These are phyloP conservation scores for Clonostachys chloroleuca DNA, from an alignment of 2,329 filamentous ascomycete species.

Conservation along the genomic window DNA sequence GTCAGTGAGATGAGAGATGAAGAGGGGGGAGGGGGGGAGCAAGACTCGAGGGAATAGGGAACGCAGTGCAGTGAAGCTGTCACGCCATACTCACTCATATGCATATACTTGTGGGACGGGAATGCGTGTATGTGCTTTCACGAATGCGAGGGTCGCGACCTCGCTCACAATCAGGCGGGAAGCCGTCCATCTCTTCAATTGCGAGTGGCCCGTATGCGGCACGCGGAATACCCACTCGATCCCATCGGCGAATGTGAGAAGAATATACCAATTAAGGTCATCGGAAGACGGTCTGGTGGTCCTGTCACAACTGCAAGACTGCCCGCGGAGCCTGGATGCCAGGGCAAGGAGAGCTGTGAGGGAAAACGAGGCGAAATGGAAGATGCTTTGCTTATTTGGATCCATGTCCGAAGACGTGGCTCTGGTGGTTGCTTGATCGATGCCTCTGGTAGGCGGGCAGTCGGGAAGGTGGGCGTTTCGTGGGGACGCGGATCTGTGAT, in stretches of 20 bases:
- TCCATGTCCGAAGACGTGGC: too few species aligned
- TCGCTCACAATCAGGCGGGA: constrained; percentile 11
- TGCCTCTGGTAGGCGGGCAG: too few species aligned
- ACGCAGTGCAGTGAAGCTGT: too few species aligned
- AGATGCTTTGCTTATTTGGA: too few species aligned
- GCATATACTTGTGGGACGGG: constrained; percentile 12
- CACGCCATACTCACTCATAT: constrained; percentile 7
- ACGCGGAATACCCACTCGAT: constrained; percentile 12
- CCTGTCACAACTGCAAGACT: constrained; percentile 7
- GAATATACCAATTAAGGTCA: constrained; percentile 12
- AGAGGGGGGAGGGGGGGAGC: too few species aligned
- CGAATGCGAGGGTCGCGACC: constrained; percentile 10
- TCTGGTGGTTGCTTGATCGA: too few species aligned
- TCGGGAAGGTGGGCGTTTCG: too few species aligned
- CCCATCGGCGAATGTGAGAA: constrained; percentile 11
- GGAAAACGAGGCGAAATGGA: too few species aligned
- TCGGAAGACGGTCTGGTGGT: constrained; percentile 6
- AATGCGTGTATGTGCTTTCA: constrained; percentile 5
- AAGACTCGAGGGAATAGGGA: too few species aligned
- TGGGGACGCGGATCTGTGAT: too few species aligned
- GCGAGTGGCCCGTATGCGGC: constrained; percentile 3
- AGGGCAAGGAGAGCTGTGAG: constrained; percentile 3
- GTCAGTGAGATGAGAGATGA: neutral
- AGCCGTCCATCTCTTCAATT: neutral
- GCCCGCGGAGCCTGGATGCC: constrained; percentile 6